A percentile compares a stretch with the other conserved stretches of the same genome.
Evolutionary conservation across 768 basidiomycete genomes (phyloP).

Genomic region (Pleurotus cornucopiae): DNA sequence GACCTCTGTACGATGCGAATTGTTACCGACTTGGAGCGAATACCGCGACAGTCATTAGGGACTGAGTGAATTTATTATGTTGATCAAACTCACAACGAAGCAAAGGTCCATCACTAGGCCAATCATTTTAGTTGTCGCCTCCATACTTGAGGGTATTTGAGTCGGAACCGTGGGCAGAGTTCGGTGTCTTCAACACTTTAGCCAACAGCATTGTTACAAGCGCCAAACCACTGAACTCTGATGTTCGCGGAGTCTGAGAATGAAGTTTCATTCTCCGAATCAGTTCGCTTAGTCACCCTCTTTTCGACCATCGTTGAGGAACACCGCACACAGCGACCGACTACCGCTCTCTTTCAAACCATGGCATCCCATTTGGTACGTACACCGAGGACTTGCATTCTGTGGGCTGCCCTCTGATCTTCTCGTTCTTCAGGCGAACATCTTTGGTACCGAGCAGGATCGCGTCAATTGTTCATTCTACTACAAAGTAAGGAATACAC

Average conservation of each 20-base stretch:
- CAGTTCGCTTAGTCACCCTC: constrained; percentile 2
- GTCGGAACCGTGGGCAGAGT: no score
- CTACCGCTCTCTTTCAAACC: constrained; percentile 3
- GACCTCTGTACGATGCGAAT: no score
- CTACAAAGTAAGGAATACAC: constrained; percentile 66
- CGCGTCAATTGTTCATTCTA: constrained; percentile 99
- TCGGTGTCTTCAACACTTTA: no score
- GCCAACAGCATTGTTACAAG: no score
- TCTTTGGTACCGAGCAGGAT: constrained; percentile 92
- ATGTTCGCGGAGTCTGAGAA: not conserved
- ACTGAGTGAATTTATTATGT: no score
- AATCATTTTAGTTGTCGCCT: no score
- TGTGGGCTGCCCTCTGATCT: constrained; percentile 5
- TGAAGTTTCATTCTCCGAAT: not conserved
- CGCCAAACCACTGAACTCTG: no score
- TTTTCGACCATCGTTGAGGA: not conserved
- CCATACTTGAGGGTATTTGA: no score
- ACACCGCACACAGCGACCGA: not conserved
- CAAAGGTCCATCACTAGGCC: no score
- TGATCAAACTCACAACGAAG: no score
- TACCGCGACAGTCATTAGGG: no score
- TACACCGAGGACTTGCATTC: constrained; percentile 5
- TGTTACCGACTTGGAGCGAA: no score
- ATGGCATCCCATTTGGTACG: constrained; percentile 81
- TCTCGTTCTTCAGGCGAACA: constrained; percentile 63